Percentiles rank a stretch among this genome's conserved stretches.
These are phyloP conservation scores for Capsella bursapastoris DNA, from an alignment of 345 rosid genomes.

Conservation along the genomic window DNA sequence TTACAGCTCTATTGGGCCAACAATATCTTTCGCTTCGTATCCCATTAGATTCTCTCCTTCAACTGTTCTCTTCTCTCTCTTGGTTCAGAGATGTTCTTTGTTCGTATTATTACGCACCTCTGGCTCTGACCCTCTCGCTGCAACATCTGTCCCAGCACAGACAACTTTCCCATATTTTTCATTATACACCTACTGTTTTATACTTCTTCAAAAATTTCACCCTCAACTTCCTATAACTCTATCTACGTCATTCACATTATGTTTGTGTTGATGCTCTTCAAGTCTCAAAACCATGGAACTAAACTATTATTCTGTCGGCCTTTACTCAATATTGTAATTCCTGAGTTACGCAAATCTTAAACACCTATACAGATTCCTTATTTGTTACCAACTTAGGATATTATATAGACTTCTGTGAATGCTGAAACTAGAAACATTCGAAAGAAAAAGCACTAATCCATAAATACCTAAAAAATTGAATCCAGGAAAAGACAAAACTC, in stretches of 20 bases:
- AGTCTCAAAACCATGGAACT: conserved; percentile 17
- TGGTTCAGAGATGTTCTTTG: conserved; percentile 33
- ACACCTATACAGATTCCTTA: neutral
- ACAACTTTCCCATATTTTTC: conserved; percentile 6
- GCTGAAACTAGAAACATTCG: conserved; percentile 18
- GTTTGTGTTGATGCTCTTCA: conserved; percentile 17
- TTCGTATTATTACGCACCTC: conserved; percentile 40
- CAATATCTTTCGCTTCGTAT: conserved; percentile 38
- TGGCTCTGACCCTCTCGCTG: conserved; percentile 45
- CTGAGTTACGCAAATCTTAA: neutral
- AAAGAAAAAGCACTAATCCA: conserved; percentile 28
- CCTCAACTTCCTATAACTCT: conserved; percentile 7
- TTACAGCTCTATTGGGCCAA: conserved; percentile 39
- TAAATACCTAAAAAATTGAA: conserved; percentile 29
- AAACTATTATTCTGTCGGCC: conserved; percentile 11
- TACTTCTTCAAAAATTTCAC: conserved; percentile 4
- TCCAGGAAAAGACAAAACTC: conserved; percentile 41
- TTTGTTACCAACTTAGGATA: conserved; percentile 22
- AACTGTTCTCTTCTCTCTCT: neutral
- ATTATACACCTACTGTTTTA: neutral
- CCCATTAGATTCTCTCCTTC: conserved; percentile 29
- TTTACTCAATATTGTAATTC: neutral
- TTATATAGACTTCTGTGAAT: neutral
- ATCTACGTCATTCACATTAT: neutral
- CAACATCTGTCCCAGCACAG: conserved; percentile 42